Conservation (phyloP, 495 filamentous ascomycete genomes). For the Xylaria grammica region DNA sequence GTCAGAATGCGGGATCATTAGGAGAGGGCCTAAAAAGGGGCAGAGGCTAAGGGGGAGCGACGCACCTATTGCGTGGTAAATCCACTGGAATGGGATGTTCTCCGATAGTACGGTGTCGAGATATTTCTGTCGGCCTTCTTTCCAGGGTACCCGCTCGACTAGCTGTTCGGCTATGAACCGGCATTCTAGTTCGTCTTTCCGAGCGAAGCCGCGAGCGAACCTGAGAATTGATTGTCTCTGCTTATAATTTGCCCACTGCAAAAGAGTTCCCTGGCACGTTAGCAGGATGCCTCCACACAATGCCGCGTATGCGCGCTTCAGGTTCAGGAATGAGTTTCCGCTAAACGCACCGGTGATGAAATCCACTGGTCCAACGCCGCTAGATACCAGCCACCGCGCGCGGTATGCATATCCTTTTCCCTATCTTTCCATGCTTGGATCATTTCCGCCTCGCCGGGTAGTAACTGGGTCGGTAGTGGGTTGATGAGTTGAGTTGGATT, state of each 20-base stretch:
- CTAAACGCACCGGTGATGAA: not conserved
- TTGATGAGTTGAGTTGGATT: not conserved
- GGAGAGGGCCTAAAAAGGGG: too few species aligned
- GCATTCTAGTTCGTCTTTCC: not conserved
- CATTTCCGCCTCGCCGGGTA: not conserved
- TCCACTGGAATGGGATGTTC: too few species aligned
- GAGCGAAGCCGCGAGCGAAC: not conserved
- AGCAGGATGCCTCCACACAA: not conserved
- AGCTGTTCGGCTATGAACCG: not conserved
- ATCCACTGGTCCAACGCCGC: not conserved
- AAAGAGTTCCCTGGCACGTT: not conserved
- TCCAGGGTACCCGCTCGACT: not conserved
- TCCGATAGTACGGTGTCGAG: too few species aligned
- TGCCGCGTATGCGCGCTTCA: too few species aligned
- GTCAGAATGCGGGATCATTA: not conserved
- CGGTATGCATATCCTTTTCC: not conserved
- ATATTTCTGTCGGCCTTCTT: not conserved
- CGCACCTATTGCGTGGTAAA: conserved; percentile 14
- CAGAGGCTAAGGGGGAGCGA: not conserved
- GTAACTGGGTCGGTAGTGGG: not conserved
- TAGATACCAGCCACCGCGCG: not conserved
- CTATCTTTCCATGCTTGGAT: not conserved
- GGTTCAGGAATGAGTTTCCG: not conserved
- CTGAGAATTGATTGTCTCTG: not conserved
- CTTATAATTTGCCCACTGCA: not conserved